Conservation (phyloP, 2,329 filamentous ascomycete genomes). For the Arachnomyces sp. region DNA sequence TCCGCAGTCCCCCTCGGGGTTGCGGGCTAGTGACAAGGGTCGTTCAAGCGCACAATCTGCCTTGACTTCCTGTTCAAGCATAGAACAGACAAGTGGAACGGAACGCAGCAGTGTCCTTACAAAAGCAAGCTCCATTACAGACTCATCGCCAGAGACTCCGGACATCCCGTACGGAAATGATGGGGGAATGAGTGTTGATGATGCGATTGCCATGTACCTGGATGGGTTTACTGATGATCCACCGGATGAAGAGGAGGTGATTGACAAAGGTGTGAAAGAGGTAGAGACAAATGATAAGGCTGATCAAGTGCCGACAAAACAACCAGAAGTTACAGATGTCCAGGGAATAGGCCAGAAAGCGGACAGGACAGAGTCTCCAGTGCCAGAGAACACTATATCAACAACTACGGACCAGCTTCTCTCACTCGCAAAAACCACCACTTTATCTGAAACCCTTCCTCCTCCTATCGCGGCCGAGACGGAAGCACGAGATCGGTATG, state of each 20-base stretch:
- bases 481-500: conserved; percentile 66
- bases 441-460: conserved; percentile 32
- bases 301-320: neutral
- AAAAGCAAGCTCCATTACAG: conserved; percentile 65
- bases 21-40: conserved; percentile 26
- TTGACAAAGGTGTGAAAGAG: conserved; percentile 8
- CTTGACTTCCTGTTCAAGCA: conserved; percentile 53
- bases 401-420: conserved; percentile 17
- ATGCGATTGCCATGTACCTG: conserved; percentile 55
- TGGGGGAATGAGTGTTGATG: conserved; percentile 51
- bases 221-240: conserved; percentile 45
- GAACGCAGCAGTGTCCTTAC: conserved; percentile 77
- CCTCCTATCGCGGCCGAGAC: conserved; percentile 26
- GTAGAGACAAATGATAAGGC: conserved; percentile 14
- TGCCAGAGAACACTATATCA: neutral
- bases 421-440: conserved; percentile 4
- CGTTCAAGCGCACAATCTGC: conserved; percentile 55
- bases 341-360: neutral
- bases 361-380: conserved; percentile 16
- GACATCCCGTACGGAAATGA: conserved; percentile 48
- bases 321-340: neutral
- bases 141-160: conserved; percentile 54
- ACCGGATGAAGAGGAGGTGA: conserved; percentile 29
- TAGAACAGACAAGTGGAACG: conserved; percentile 55
- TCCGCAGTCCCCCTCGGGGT: conserved; percentile 24